Percentiles rank a stretch among this genome's conserved stretches.
Evolutionary conservation across 805 yeast species (phyloP).

Genomic region (Zygoascus tannicola): DNA sequence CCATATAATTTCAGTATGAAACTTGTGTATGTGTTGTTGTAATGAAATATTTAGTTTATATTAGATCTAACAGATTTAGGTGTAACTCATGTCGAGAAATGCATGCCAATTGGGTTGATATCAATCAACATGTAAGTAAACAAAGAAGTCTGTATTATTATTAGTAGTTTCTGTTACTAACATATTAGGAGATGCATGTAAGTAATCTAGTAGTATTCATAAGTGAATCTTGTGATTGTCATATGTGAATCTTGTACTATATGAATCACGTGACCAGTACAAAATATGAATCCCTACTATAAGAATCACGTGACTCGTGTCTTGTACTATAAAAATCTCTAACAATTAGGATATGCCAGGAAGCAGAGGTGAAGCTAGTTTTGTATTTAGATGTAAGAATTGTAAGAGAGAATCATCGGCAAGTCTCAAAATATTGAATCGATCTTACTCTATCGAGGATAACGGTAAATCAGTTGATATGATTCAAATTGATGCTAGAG

Average conservation of each 20-base stretch:
- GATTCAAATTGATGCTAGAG: slow-evolving; percentile 75
- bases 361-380: slow-evolving; percentile 75
- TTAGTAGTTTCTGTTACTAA: too few relatives aligned
- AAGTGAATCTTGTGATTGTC: too few relatives aligned
- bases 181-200: too few relatives aligned
- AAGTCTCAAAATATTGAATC: slow-evolving; percentile 19
- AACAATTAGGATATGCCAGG: slow-evolving; percentile 30
- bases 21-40: slow-evolving; percentile 31
- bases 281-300: too few relatives aligned
- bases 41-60: background rate
- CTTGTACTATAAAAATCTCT: too few relatives aligned
- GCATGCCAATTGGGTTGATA: slow-evolving; percentile 60
- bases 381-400: slow-evolving; percentile 63
- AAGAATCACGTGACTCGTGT: too few relatives aligned
- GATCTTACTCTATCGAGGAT: slow-evolving; percentile 33
- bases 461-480: slow-evolving; percentile 38
- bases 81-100: slow-evolving; percentile 75
- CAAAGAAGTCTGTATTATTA: too few relatives aligned
- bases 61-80: slow-evolving; percentile 12
- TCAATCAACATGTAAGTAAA: slow-evolving; percentile 46
- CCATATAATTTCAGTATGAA: slow-evolving; percentile 73
- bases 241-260: too few relatives aligned
- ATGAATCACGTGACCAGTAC: too few relatives aligned
- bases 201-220: too few relatives aligned
- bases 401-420: slow-evolving; percentile 40